Conservation (phyloP, 2,329 filamentous ascomycete species). For the Lecanicillium sp. region DNA sequence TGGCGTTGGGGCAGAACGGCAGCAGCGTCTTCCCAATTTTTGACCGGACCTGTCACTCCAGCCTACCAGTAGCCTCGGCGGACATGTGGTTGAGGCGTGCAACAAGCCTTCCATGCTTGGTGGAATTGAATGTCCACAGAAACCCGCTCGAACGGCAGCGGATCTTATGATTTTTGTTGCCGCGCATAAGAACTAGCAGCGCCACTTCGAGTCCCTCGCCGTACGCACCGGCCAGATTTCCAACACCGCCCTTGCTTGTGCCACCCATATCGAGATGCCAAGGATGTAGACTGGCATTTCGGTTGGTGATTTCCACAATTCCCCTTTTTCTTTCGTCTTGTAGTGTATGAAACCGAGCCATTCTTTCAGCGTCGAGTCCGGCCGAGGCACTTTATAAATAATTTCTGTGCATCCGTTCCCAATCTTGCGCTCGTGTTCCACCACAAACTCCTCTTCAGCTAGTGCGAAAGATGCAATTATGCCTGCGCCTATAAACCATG, state of each 20-base stretch:
- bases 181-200: not conserved
- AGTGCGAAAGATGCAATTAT: conserved; percentile 23
- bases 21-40: not conserved
- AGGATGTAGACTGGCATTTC: conserved; percentile 24
- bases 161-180: conserved; percentile 22
- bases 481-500: conserved; percentile 20
- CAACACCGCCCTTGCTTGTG: conserved; percentile 20
- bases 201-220: conserved; percentile 23
- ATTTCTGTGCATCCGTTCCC: conserved; percentile 19
- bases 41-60: not conserved
- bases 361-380: conserved; percentile 2
- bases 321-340: conserved; percentile 19
- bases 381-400: conserved; percentile 20
- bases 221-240: conserved; percentile 22
- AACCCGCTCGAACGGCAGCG: conserved; percentile 22
- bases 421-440: conserved; percentile 18
- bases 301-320: conserved; percentile 25
- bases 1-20: not conserved
- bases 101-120: conserved; percentile 8
- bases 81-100: conserved; percentile 5
- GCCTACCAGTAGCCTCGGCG: not conserved
- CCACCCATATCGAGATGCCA: conserved; percentile 25
- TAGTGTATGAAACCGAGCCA: conserved; percentile 28
- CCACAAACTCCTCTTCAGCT: conserved; percentile 18
- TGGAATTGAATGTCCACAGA: conserved; percentile 27